These are phyloP conservation scores for Mucor ambiguus DNA, from an alignment of 371 early-diverging fungal genomes.

Conservation along the genomic window DNA sequence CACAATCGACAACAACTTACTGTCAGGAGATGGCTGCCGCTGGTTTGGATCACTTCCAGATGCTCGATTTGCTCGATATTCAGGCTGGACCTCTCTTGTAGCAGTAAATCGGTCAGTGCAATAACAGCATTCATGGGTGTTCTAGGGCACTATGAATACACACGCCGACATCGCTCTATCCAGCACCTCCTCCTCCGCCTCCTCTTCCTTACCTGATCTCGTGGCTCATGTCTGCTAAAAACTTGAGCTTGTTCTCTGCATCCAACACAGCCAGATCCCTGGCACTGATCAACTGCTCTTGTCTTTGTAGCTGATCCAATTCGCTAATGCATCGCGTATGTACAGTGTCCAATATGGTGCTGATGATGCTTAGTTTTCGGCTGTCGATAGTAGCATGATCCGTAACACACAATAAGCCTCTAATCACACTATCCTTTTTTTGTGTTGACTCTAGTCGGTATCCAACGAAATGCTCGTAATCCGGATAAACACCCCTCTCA, in stretches of 20 bases:
- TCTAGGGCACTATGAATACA: slow-evolving; percentile 17
- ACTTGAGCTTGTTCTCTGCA: slow-evolving; percentile 64
- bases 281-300: slow-evolving; percentile 49
- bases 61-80: slow-evolving; percentile 58
- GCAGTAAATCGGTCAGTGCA: slow-evolving; percentile 57
- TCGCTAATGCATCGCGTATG: slow-evolving; percentile 48
- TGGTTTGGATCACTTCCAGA: slow-evolving; percentile 63
- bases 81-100: slow-evolving; percentile 53
- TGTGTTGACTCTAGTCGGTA: slow-evolving; percentile 14
- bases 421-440: slow-evolving; percentile 10
- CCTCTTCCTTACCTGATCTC: slow-evolving; percentile 48
- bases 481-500: slow-evolving; percentile 18
- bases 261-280: slow-evolving; percentile 55
- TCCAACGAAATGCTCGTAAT: slow-evolving; percentile 21
- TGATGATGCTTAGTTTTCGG: slow-evolving; percentile 1
- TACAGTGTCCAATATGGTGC: slow-evolving; percentile 32
- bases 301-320: slow-evolving; percentile 43
- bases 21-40: slow-evolving; percentile 62
- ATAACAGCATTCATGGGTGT: slow-evolving; percentile 69
- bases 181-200: too few relatives aligned
- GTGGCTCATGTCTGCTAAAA: slow-evolving; percentile 62
- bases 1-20: slow-evolving; percentile 22
- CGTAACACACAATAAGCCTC: slow-evolving; percentile 22
- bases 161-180: background rate
- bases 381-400: slow-evolving; percentile 6